Evolutionary conservation across 2,329 filamentous ascomycete genomes (phyloP), one percentile per base, ranked within the genome.

Genomic region (Trichoderma cornu-damae): DNA sequence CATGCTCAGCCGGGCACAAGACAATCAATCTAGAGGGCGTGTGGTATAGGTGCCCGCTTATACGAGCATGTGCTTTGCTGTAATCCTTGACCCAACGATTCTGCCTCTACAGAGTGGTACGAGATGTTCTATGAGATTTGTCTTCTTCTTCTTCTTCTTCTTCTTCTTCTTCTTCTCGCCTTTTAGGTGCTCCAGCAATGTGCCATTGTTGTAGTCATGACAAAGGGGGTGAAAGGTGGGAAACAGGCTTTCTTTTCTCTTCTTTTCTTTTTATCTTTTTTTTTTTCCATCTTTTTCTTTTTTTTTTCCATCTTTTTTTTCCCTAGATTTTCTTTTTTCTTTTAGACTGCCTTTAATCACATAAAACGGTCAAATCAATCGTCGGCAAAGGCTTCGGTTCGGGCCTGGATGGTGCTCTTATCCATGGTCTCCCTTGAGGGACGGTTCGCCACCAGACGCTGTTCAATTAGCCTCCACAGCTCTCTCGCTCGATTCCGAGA

Each of bases 361-460:
- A n/a, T n/a, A n/a, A n/a, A n/a, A n/a, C n/a, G n/a, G n/a, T 46
- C 42, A 30, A 34, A 34, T 59, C 57, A 58, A 26, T 60, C 72
- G 26, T 76, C 69, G 26, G 67, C 69, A 58, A 76, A 76, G 16
- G 73, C 73, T 64, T 76, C 74, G 32, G 66, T 73, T 57, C 72
- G 71, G 50, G 73, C 74, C 61, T 76, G 71, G 28, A 70, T 65
- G 49, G 67, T 67, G 58, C 63, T 65, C 60, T 68, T 62, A 59
- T 69, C 67, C 14, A 67, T 68, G 43, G 73, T 68, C 44, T 73
- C 69, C 64, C 71, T 74, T 52, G 72, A 65, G 14, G 70, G 70
- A 6, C 75, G 72, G 68, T 81, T 81, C 63, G 77, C 78, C 64
- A 81, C 77, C 58, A 81, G 68, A 57, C 79, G 78, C 79, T 81